Evolutionary conservation across 352 stramenopile species (phyloP), one percentile per base, ranked within the genome.

Genomic region (Phytophthora macrochlamydospora): DNA sequence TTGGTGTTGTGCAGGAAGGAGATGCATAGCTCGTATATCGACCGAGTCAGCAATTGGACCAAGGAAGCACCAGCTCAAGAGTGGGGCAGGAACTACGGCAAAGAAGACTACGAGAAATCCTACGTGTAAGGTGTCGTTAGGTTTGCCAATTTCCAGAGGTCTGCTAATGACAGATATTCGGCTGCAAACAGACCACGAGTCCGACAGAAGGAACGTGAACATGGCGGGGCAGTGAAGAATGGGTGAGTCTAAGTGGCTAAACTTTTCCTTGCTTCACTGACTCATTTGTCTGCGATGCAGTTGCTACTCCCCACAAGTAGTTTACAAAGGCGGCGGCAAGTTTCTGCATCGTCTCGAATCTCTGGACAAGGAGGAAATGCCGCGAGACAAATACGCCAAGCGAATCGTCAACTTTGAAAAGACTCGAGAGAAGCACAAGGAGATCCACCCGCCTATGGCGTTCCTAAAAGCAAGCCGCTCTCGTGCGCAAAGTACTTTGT

Each of bases 1-100:
- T 24, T 24, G 40, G 18, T 38, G n/a, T 12, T 49, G 11, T 49
- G 14, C 45, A 92, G 81, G 37, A 73, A 89, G 45, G 81, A 90
- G 64, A 92, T 92, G 81, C 78, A 90, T 66, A 73, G 62, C 24
- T 77, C 73, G 56, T 92, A 92, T 61, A 40, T 86, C 7, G 60
- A 86, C 31, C 84, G 84, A 42, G 84, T 91, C 30, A 63, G 63
- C 30, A 69, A 79, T 50, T 90, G 83, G 79, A 69, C 81, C 45
- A 73, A 81, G 48, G 65, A 74, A 18, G 76, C 70, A 2, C 65
- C 80, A 4, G 38, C 46, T 7, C 66, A 83, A 37, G 51, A 87
- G 3, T 92, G 84, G 84, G 67, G 66, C 54, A 74, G 69, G 56
- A 52, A 73, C 56, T 92, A 92, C 67, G 76, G 72, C 48, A 83